phyloP scores from a whole-genome alignment of 2,329 filamentous ascomycete species.

The Cordyceps javanica region DNA sequence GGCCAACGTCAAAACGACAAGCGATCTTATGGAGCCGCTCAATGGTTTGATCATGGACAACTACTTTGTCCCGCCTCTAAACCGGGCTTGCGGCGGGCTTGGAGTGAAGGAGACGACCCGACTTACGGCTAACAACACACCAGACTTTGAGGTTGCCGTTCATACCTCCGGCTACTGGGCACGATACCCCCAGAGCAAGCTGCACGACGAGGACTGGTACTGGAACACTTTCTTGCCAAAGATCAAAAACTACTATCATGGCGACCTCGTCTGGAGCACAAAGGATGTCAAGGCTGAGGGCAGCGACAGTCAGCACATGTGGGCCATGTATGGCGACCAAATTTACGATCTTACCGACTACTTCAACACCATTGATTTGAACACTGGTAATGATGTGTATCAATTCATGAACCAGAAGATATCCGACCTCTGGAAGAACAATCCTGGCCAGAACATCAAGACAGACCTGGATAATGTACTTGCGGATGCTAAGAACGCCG shows the following conservation, averaged over 20 bases:
- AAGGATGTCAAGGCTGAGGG: conserved; percentile 59
- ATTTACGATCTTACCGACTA: conserved; percentile 93
- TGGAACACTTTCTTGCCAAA: conserved; percentile 62
- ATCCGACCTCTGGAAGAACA: conserved; percentile 61
- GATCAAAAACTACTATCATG: conserved; percentile 83
- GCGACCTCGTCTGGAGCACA: conserved; percentile 69
- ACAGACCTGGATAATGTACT: conserved; percentile 53
- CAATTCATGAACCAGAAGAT: conserved; percentile 67
- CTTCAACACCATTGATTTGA: conserved; percentile 63
- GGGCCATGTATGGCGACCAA: conserved; percentile 69
- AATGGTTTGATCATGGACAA: conserved; percentile 72
- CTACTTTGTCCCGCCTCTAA: conserved; percentile 81
- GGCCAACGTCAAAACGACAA: conserved; percentile 48
- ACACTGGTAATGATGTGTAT: conserved; percentile 51
- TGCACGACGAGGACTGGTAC: conserved; percentile 73
- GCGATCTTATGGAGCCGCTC: conserved; percentile 65
- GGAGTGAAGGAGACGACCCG: conserved; percentile 51
- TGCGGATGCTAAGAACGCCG: conserved; percentile 35
- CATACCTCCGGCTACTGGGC: conserved; percentile 66
- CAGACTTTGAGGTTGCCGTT: conserved; percentile 45
- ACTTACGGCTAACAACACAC: conserved; percentile 61
- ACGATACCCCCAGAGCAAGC: conserved; percentile 46
- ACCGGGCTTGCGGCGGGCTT: conserved; percentile 66
- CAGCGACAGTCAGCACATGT: conserved; percentile 59
- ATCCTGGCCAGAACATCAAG: conserved; percentile 76